phyloP scores from a whole-genome alignment of 257 asterid species.

The Perilla frutescens region DNA sequence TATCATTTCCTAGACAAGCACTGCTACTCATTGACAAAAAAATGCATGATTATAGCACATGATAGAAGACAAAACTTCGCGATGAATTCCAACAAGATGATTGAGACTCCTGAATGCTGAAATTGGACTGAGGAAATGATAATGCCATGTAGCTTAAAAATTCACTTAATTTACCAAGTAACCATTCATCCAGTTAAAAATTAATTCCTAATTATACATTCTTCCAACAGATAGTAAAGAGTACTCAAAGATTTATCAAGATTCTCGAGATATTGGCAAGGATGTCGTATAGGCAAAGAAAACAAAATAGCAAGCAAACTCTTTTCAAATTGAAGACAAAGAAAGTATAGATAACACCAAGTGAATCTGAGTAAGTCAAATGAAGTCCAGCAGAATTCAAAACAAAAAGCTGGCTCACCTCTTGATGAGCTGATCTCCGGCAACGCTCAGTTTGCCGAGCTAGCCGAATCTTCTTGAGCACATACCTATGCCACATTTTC shows the following conservation, averaged over 20 bases:
- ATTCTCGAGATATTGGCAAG: constrained; percentile 9
- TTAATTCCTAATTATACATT: constrained; percentile 2
- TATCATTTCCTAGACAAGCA: constrained; percentile 25
- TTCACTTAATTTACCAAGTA: constrained; percentile 3
- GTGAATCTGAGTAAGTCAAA: constrained; percentile 31
- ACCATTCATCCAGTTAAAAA: constrained; percentile 1
- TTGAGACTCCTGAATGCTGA: constrained; percentile 27
- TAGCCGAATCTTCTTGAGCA: constrained; percentile 92
- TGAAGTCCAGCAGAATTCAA: constrained; percentile 24
- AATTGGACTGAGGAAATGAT: constrained; percentile 12
- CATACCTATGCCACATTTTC: constrained; percentile 63
- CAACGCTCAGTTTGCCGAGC: constrained; percentile 99
- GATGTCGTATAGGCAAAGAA: background rate
- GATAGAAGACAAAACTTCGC: background rate
- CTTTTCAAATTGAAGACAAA: constrained; percentile 8
- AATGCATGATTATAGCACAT: background rate
- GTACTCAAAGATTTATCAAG: background rate
- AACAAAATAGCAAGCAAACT: constrained; percentile 23
- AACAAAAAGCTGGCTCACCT: constrained; percentile 50
- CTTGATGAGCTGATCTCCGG: constrained; percentile 99
- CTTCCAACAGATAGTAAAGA: background rate
- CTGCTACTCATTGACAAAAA: background rate
- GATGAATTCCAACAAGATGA: constrained; percentile 3
- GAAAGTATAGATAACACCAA: background rate
- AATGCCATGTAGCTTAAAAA: background rate